These are phyloP conservation scores for Candida khao-thaluensis DNA, from an alignment of 805 yeast genomes.

Conservation along the genomic window DNA sequence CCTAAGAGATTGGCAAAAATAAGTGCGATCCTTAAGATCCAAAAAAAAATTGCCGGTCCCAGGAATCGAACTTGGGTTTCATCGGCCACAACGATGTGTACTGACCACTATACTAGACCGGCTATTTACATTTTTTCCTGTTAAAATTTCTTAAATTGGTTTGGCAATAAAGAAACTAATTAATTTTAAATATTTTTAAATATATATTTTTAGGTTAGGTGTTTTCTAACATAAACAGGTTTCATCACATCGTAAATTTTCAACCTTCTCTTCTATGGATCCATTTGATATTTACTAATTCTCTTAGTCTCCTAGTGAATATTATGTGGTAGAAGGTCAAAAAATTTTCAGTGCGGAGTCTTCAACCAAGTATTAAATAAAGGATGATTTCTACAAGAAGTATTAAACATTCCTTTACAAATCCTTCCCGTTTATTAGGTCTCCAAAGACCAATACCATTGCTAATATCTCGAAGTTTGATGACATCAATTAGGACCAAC, in stretches of 20 bases:
- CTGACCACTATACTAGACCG: conserved; percentile 52
- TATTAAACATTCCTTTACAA: background rate
- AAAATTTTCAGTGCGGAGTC: conserved; percentile 17
- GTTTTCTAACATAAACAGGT: no score
- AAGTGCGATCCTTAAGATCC: conserved; percentile 2
- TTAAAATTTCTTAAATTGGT: no score
- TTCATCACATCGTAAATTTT: no score
- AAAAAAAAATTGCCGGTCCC: conserved; percentile 43
- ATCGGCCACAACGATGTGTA: conserved; percentile 52
- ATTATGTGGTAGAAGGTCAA: background rate
- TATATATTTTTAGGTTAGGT: no score
- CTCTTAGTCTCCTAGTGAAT: no score
- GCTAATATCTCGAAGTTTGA: background rate
- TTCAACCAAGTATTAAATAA: no score
- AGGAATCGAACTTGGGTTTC: conserved; percentile 52
- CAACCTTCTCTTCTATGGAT: no score
- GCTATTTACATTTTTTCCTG: conserved; percentile 20
- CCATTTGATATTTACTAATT: no score
- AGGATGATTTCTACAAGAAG: conserved; percentile 7
- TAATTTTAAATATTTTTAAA: no score
- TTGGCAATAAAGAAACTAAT: no score
- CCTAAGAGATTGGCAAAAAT: no score
- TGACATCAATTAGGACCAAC: background rate
- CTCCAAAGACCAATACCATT: conserved; percentile 1
- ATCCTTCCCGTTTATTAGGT: conserved; percentile 1